Conservation (phyloP, 1,284 basidiomycete genomes). For the Apiotrichum porosum region DNA sequence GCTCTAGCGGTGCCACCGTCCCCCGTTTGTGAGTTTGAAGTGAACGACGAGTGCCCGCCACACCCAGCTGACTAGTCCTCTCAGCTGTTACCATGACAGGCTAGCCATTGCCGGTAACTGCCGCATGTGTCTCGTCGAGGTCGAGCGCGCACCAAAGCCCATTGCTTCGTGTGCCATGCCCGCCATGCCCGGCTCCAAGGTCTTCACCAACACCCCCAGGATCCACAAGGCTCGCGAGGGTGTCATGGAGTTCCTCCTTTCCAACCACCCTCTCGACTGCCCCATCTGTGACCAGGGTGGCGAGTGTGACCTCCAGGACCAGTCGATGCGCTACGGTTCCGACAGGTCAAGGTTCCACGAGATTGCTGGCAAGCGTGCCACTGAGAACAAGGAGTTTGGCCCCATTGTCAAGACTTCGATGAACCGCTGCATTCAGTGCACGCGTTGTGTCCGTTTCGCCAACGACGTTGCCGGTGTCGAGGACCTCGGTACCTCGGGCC, state of each 20-base stretch:
- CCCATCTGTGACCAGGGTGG: slow-evolving; percentile 98
- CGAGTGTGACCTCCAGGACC: slow-evolving; percentile 99
- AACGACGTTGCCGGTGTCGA: slow-evolving; percentile 99
- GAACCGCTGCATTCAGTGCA: slow-evolving; percentile 99
- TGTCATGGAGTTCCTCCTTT: slow-evolving; percentile 97
- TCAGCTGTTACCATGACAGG: slow-evolving; percentile 53
- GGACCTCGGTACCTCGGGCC: slow-evolving; percentile 92
- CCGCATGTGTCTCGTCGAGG: slow-evolving; percentile 95
- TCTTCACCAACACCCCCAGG: slow-evolving; percentile 90
- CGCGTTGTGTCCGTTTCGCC: slow-evolving; percentile 96
- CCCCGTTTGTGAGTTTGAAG: slow-evolving; percentile 38
- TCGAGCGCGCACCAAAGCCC: slow-evolving; percentile 86
- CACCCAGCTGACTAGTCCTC: background rate
- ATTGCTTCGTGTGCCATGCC: slow-evolving; percentile 82
- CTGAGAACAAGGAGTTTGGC: slow-evolving; percentile 97
- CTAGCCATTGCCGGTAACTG: slow-evolving; percentile 93
- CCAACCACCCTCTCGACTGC: slow-evolving; percentile 97
- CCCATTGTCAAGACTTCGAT: slow-evolving; percentile 98
- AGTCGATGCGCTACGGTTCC: slow-evolving; percentile 98
- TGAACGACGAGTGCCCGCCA: background rate
- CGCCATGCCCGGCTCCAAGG: slow-evolving; percentile 92
- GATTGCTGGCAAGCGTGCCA: slow-evolving; percentile 93
- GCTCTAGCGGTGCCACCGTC: slow-evolving; percentile 25
- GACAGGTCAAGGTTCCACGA: slow-evolving; percentile 98
- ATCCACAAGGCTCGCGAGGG: slow-evolving; percentile 91